phyloP scores from a whole-genome alignment of 176 grass and related monocot species.

The Triticum timopheevii region DNA sequence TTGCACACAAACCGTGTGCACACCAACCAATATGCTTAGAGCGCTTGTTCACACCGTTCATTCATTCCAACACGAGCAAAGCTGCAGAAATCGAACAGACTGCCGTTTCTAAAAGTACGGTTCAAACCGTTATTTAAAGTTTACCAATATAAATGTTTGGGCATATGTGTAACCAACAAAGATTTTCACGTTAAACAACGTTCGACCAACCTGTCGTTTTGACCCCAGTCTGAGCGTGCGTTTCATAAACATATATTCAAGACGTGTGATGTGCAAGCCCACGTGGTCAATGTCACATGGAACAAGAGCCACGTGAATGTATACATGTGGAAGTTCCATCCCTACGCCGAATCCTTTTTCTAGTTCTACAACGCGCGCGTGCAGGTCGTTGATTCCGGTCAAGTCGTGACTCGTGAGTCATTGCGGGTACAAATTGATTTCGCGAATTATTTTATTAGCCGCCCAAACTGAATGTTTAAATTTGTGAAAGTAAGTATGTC shows the following conservation, averaged over 20 bases:
- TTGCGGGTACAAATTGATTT: background rate
- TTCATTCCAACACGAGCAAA: no score
- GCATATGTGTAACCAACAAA: background rate
- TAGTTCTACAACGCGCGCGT: background rate
- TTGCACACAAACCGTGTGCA: no score
- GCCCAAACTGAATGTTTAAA: background rate
- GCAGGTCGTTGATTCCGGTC: background rate
- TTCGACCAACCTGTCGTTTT: background rate
- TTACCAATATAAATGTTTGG: background rate
- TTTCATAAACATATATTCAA: background rate
- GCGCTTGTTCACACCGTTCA: no score
- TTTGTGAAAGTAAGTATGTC: background rate
- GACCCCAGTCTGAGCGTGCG: background rate
- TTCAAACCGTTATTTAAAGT: background rate
- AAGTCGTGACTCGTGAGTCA: background rate
- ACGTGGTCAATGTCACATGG: background rate
- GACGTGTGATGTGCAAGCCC: background rate
- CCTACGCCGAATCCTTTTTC: background rate
- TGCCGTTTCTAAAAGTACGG: background rate
- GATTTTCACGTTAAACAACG: background rate
- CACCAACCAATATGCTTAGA: no score
- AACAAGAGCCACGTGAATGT: background rate
- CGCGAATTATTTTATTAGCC: background rate
- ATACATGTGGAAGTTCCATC: background rate
- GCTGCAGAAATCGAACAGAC: no score